Percentiles rank a stretch among this genome's conserved stretches.
These are phyloP conservation scores for Nemania sp. DNA, from an alignment of 2,329 filamentous ascomycete species.

Conservation along the genomic window DNA sequence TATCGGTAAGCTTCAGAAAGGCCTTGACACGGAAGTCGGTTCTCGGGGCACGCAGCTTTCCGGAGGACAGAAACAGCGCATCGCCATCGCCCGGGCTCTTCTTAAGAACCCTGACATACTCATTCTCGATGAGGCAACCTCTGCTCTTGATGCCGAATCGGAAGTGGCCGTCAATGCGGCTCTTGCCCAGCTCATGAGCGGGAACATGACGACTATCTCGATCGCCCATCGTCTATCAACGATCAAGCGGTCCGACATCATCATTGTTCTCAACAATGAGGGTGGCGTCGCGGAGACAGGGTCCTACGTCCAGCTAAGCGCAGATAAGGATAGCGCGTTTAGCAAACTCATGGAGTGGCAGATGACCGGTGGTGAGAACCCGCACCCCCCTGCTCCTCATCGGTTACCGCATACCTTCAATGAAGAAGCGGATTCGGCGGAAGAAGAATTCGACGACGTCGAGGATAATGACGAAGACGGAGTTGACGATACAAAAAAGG, in stretches of 20 bases:
- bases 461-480: conserved; percentile 28
- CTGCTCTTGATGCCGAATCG: conserved; percentile 91
- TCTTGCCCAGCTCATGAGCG: conserved; percentile 75
- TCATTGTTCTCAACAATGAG: conserved; percentile 86
- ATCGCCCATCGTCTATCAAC: conserved; percentile 96
- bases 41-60: conserved; percentile 91
- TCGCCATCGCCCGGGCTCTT: conserved; percentile 91
- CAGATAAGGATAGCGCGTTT: conserved; percentile 78
- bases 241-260: conserved; percentile 92
- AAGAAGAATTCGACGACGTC: conserved; percentile 29
- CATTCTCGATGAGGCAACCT: conserved; percentile 95
- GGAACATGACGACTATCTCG: conserved; percentile 93
- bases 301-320: conserved; percentile 75
- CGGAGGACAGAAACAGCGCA: conserved; percentile 95
- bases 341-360: conserved; percentile 99
- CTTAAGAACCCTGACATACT: conserved; percentile 96
- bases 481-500: conserved; percentile 5
- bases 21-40: conserved; percentile 90
- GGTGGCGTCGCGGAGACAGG: conserved; percentile 91
- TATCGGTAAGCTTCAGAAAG: conserved; percentile 94
- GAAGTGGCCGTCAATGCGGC: conserved; percentile 96
- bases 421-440: conserved; percentile 27
- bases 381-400: conserved; percentile 43
- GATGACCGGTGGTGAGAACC: conserved; percentile 78
- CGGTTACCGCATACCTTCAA: conserved; percentile 50